These are phyloP conservation scores for Linnemannia schmuckeri DNA, from an alignment of 192 early-diverging fungal genomes.

Conservation along the genomic window DNA sequence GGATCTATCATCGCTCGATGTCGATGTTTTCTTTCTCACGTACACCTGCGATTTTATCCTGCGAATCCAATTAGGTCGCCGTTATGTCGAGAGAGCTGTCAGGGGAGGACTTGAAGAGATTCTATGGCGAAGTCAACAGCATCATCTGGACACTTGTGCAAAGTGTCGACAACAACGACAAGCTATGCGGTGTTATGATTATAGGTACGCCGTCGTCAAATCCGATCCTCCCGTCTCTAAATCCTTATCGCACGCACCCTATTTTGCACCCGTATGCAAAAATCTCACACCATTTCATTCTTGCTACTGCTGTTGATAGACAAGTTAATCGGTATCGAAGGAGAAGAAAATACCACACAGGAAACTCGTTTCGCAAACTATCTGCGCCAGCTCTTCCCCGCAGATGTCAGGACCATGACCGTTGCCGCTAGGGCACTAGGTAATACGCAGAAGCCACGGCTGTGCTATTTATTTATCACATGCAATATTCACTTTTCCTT, in stretches of 20 bases:
- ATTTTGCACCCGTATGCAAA: background rate
- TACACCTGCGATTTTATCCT: background rate
- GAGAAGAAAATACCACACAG: conserved; percentile 84
- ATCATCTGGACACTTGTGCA: conserved; percentile 86
- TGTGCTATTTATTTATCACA: background rate
- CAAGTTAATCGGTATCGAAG: conserved; percentile 84
- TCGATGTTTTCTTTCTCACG: background rate
- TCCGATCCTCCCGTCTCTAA: conserved; percentile 1
- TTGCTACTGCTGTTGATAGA: conserved; percentile 58
- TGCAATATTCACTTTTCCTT: background rate
- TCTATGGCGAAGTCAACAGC: conserved; percentile 84
- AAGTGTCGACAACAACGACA: conserved; percentile 79
- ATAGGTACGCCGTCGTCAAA: conserved; percentile 68
- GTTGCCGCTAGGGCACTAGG: conserved; percentile 82
- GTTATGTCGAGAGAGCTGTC: conserved; percentile 73
- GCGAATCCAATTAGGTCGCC: conserved; percentile 22
- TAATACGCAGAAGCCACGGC: conserved; percentile 15
- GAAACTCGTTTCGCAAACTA: conserved; percentile 86
- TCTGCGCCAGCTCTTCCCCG: conserved; percentile 80
- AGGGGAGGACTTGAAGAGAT: conserved; percentile 77
- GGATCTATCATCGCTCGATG: background rate
- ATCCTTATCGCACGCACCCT: background rate
- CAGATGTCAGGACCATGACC: conserved; percentile 76
- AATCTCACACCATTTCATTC: background rate
- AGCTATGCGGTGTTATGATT: conserved; percentile 83